Base-by-base conservation (phyloP, 2,329 filamentous ascomycete genomes). In the Botrytis tulipae region DNA sequence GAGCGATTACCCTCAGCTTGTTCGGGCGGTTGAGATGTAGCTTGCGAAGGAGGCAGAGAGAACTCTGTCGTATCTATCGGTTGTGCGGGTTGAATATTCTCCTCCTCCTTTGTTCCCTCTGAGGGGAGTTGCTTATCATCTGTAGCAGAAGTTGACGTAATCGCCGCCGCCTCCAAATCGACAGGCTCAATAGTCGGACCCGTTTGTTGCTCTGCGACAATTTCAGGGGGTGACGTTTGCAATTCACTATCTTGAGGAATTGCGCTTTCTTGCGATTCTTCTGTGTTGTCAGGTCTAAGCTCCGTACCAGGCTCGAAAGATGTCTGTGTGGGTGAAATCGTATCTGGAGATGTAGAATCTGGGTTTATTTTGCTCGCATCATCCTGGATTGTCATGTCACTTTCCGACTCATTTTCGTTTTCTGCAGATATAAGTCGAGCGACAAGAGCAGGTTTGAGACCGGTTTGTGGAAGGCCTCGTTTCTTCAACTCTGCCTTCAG, bases 401-500 rank as follows among this genome's bases (percentile, higher is more conserved):
- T 80, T 73, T 82, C 78, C 9, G 78, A 80, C n/a, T 78, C 79
- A 63, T 80, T 78, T 59, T 82, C 80, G 71, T 80, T 80, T 60
- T 84, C 84, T 48, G 82, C 83, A 67, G 82, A 83, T 65, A 85
- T 80, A 63, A 95, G 83, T 74, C 91, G 88, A 74, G 91, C 87
- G 73, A 95, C 86, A 65, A 94, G 87, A 74, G 92, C 92, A 37
- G 90, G 86, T 81, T 94, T 93, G 70, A 94, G 86, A 14, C 93
- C 93, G 37, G 88, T 88, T 75, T 90, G 87, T 9, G 89, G 84
- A 57, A 95, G 87, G n/a, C 90, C 90, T 76, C 92, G 88, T 74
- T 85, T 86, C 83, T 93, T 94, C 60, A 95, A 86, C 84, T 94
- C 92, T 35, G 89, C 88, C 82, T 91, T 92, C 74, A 95, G 87